phyloP scores from a whole-genome alignment of 1,139 yeast genomes.

The Suhomyces anneliseae region DNA sequence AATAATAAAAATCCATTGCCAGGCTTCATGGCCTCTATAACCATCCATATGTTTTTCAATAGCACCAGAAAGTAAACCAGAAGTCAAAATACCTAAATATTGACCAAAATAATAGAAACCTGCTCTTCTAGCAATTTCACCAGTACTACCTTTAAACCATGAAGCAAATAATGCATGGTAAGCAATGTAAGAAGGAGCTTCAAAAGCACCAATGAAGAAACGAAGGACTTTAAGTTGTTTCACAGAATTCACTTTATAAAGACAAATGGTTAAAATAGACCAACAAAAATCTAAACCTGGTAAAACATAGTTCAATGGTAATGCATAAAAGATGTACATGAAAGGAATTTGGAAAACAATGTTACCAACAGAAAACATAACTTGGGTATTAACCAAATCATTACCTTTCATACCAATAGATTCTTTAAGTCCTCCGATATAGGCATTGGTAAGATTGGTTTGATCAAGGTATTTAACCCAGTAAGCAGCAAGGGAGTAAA shows the following conservation, averaged over 20 bases:
- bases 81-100: conserved; percentile 58
- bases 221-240: conserved; percentile 56
- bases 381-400: conserved; percentile 62
- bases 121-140: conserved; percentile 60
- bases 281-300: conserved; percentile 63
- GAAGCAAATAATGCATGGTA: conserved; percentile 62
- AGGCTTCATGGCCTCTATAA: conserved; percentile 52
- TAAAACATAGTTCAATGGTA: conserved; percentile 56
- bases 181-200: conserved; percentile 60
- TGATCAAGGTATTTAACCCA: conserved; percentile 73
- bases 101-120: conserved; percentile 63
- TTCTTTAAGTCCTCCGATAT: conserved; percentile 63
- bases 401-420: conserved; percentile 63
- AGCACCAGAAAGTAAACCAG: conserved; percentile 66
- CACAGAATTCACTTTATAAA: conserved; percentile 47
- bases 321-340: conserved; percentile 43
- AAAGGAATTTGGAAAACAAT: conserved; percentile 56
- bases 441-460: conserved; percentile 64
- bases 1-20: conserved; percentile 76
- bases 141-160: conserved; percentile 53
- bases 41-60: conserved; percentile 51
- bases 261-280: conserved; percentile 63
- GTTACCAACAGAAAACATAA: conserved; percentile 57
- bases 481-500: conserved; percentile 62
- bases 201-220: conserved; percentile 62